phyloP scores from a whole-genome alignment of 805 yeast species.

The Saccharomycopsis fibuligera region DNA sequence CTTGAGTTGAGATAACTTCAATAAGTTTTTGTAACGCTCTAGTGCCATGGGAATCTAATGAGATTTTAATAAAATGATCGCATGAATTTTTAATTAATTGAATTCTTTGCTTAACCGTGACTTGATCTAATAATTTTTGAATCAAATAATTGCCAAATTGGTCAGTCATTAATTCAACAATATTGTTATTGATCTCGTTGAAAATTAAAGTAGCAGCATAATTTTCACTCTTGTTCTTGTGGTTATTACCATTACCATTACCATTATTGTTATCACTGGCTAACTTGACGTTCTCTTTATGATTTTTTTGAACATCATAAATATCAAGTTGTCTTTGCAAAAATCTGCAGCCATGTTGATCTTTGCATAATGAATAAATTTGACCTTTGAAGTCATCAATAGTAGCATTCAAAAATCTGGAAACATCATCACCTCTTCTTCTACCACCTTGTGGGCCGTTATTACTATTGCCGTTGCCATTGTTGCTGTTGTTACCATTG shows the following conservation, averaged over 20 bases:
- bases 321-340: slow-evolving; percentile 79
- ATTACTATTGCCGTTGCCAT: not conserved
- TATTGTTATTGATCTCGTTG: slow-evolving; percentile 68
- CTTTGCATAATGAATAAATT: slow-evolving; percentile 79
- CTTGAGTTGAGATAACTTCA: slow-evolving; percentile 66
- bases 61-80: slow-evolving; percentile 72
- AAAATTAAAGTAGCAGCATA: slow-evolving; percentile 67
- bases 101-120: slow-evolving; percentile 62
- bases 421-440: slow-evolving; percentile 48
- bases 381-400: slow-evolving; percentile 65
- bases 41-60: slow-evolving; percentile 93
- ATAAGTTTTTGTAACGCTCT: slow-evolving; percentile 90
- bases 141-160: slow-evolving; percentile 97
- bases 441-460: not conserved
- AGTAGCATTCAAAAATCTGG: slow-evolving; percentile 61
- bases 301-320: slow-evolving; percentile 35
- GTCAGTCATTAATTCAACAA: slow-evolving; percentile 85
- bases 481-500: slow-evolving; percentile 1
- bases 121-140: slow-evolving; percentile 81
- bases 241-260: not conserved
- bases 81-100: slow-evolving; percentile 43
- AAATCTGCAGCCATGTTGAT: slow-evolving; percentile 94
- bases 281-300: slow-evolving; percentile 7
- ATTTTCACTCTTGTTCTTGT: slow-evolving; percentile 8
- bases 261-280: not conserved